Evolutionary conservation across 805 yeast genomes (phyloP), one percentile per base, ranked within the genome.

Genomic region (Blastobotrys robertii): DNA sequence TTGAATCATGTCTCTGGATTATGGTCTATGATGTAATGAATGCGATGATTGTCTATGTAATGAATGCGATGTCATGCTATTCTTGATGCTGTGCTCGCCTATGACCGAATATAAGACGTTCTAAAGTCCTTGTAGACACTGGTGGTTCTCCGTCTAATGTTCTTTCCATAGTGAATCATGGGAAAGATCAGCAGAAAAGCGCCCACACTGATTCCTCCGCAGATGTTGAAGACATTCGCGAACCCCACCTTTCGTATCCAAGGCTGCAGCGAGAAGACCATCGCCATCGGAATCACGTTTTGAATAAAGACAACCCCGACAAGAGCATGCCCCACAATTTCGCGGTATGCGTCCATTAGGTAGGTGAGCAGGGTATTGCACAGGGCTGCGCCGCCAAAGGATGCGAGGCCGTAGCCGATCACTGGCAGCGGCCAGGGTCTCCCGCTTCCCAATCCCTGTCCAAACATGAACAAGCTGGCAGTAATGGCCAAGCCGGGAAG

Each of bases 381-480:
- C 36, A 38, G n/a, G 14, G 41, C 41, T 4, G 41, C 30, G 14
- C 41, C 41, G 14, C 41, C 41, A 32, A 38, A 38, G 14, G 36
- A 30, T 8, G 35, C 33, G 11, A 38, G 19, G 13, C 41, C 41
- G 14, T 38, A 38, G 13, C 36, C 41, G 9, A 38, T 16, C 16
- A 38, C 41, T 4, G 41, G 34, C 22, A 38, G 36, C n/a, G 36
- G 12, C 41, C 41, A 38, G 3, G 15, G 11, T 19, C 30, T 35
- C 4, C 30, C 10, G 30, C 25, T 11, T 8, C 15, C 29, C 13
- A 38, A 30, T 8, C 41, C 41, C 13, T 38, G 16, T 30, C 41
- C 41, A 32, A 30, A 38, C 41, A 38, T 38, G 12, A 38, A 38
- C 22, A 38, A 36, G 34, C 41, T 38, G 5, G 31, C 41, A 9